Evolutionary conservation across 768 basidiomycete genomes (phyloP), one percentile per base, ranked within the genome.

Genomic region (Mycena floridula): DNA sequence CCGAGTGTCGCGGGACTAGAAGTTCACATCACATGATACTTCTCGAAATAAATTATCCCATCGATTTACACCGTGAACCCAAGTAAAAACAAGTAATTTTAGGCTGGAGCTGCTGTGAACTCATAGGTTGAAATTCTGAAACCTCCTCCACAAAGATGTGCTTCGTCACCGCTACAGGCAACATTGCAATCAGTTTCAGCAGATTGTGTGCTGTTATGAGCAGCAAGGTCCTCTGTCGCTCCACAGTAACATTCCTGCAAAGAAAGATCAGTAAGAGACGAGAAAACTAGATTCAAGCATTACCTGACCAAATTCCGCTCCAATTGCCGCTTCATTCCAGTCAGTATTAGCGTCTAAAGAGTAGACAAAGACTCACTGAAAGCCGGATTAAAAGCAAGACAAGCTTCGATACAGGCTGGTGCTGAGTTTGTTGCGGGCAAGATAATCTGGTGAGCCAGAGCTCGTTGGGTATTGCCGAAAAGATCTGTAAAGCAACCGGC

Each of bases 241-340:
- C 88, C 87, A 45, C 88, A 89, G 59, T 76, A n/a, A n/a, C n/a
- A n/a, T n/a, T n/a, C n/a, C 86, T 87, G 39, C 5, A 45, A 5
- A n/a, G 21, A 23, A 3, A 11, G 9, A 13, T 39, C n/a, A 20
- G 38, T 16, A 20, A 16, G n/a, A 12, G 13, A 39, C 23, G 22
- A 39, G 38, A 39, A 24, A 39, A 20, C n/a, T 20, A 3, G 71
- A 83, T 55, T 54, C 85, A 85, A 89, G 67, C 87, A 90, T 55
- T 88, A n/a, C 82, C 49, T 81, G 26, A 45, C 60, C 36, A 51
- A 67, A 66, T 62, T 77, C 88, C n/a, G n/a, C n/a, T n/a, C n/a
- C n/a, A n/a, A n/a, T n/a, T n/a, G n/a, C n/a, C n/a, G n/a, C n/a
- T n/a, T n/a, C n/a, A n/a, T n/a, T n/a, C n/a, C n/a, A n/a, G n/a